phyloP scores from a whole-genome alignment of 2,329 filamentous ascomycete species.

The Lachnellula arida region DNA sequence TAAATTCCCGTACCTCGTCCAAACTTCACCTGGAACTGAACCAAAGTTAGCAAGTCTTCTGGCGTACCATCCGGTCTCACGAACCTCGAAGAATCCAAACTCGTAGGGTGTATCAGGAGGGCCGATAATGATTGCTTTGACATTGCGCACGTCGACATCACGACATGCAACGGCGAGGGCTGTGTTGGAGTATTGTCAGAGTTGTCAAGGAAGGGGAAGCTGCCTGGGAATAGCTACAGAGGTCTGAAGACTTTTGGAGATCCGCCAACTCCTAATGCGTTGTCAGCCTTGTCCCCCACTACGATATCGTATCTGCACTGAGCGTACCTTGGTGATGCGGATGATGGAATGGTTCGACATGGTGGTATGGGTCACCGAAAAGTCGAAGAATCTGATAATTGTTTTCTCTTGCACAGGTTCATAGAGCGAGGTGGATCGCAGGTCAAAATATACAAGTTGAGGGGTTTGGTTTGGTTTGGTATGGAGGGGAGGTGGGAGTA shows the following conservation, averaged over 20 bases:
- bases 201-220: slow-evolving; percentile 2
- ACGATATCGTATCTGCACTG: slow-evolving; percentile 11
- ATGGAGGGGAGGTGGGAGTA: no score
- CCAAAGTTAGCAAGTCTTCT: slow-evolving; percentile 26
- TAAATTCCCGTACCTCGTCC: slow-evolving; percentile 55
- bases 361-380: slow-evolving; percentile 10
- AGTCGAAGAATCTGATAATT: slow-evolving; percentile 1
- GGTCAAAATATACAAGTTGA: neutral
- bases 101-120: slow-evolving; percentile 94
- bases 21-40: slow-evolving; percentile 71
- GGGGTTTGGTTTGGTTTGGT: neutral
- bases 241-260: slow-evolving; percentile 75
- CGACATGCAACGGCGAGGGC: slow-evolving; percentile 83
- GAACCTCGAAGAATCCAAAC: slow-evolving; percentile 93
- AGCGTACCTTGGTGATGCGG: slow-evolving; percentile 73
- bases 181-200: slow-evolving; percentile 34
- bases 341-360: slow-evolving; percentile 86
- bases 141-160: slow-evolving; percentile 82
- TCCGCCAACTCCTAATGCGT: slow-evolving; percentile 70
- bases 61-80: slow-evolving; percentile 18
- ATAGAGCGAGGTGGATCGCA: slow-evolving; percentile 5
- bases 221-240: slow-evolving; percentile 58
- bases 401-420: slow-evolving; percentile 10
- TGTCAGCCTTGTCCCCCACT: slow-evolving; percentile 35
- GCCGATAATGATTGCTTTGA: slow-evolving; percentile 84